Base-by-base conservation (phyloP, 306 rosid genomes). In the Fagus sylvatica region DNA sequence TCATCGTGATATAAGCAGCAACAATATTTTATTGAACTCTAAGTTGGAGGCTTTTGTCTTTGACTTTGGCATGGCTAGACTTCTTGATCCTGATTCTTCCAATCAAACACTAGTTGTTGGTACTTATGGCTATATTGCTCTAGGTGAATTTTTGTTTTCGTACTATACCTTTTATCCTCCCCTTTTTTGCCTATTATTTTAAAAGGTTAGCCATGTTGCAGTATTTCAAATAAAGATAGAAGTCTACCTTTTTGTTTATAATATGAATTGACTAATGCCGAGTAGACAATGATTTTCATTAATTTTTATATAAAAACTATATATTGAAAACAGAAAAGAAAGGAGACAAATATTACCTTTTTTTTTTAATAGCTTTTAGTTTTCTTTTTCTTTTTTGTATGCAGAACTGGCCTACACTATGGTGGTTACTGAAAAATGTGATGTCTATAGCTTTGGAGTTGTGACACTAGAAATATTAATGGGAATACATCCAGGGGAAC, bases 401-500 rank as follows among this genome's bases (percentile, higher is more conserved):
- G 60, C 42, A 79, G 73, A 79, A 17, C 22, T 51, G 9, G 73
- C 67, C 0, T 72, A 62, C 16, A 72, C 82, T 5, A 1, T 72
- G 37, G 32, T 34, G 0, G 73, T 78, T 1, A 78, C 82, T 34
- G 22, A 36, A 46, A 78, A 78, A 59, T 59, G 81, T 32, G 83
- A 79, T 34, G 78, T 77, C 5, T 77, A 69, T 2, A 77, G 81
- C 1, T 77, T 77, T 56, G 70, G 76, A 69, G 81, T 77, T 4
- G 79, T 79, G 60, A 61, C 57, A 11, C 34, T 79, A 9, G 79
- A 80, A 74, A 74, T 55, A 57, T 43, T 80, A 39, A 80, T 74
- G 79, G 76, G 84, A 15, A 69, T 4, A 12, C 79, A 74, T 68
- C 83, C 30, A 43, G 13, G 49, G 1, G 49, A 43, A 12, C 49